Conservation (phyloP, 345 rosid species). For the Dovyalis caffra region DNA sequence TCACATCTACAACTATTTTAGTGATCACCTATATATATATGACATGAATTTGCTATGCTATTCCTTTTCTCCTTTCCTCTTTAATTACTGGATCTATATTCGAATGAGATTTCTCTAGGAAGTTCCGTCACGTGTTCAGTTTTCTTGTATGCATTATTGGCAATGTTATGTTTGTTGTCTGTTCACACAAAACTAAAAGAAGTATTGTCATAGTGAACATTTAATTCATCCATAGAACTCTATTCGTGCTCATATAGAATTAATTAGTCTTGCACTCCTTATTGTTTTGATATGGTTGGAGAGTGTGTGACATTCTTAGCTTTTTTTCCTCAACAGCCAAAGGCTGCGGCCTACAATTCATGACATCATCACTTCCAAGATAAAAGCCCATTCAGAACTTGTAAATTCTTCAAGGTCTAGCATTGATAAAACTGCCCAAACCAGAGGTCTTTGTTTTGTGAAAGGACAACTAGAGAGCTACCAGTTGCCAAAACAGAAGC, state of each 20-base stretch:
- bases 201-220: not conserved
- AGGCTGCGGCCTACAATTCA: conserved; percentile 91
- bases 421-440: conserved; percentile 47
- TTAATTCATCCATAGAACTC: not conserved
- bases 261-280: not conserved
- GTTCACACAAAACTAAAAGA: not conserved
- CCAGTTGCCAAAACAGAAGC: conserved; percentile 66
- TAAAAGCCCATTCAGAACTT: conserved; percentile 67
- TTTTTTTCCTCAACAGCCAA: conserved; percentile 62
- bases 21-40: not conserved
- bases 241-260: not conserved
- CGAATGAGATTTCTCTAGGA: not conserved
- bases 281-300: conserved; percentile 3
- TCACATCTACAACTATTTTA: not conserved
- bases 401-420: conserved; percentile 61
- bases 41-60: not conserved
- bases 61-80: not conserved
- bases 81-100: not conserved
- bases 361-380: conserved; percentile 85
- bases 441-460: conserved; percentile 45
- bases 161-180: not conserved
- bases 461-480: conserved; percentile 71
- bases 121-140: not conserved
- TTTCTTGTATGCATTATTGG: not conserved
- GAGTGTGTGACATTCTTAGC: not conserved